Evolutionary conservation across 106 monocot genomes (phyloP), one percentile per base, ranked within the genome.

Genomic region (Acorus calamus): DNA sequence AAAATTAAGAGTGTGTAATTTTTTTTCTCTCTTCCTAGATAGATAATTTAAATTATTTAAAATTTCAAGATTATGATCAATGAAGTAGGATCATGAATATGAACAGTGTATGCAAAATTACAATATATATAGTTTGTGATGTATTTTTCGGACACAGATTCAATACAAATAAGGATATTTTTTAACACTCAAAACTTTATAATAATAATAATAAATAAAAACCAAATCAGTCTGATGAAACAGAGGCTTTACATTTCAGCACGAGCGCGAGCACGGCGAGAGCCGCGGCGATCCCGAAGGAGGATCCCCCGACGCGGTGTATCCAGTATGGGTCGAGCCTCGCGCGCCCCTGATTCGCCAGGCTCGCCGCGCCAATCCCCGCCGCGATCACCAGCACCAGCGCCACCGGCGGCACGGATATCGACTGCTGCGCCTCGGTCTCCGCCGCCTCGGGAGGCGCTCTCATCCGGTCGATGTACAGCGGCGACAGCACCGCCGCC

Each of bases 301-400:
- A 84, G 4, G 94, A 94, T 7, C 94, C 94, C 10, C 89, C 83
- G 7, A 82, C 83, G 14, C 94, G 67, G 47, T 94, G 94, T 43
- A 94, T 94, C 89, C 83, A 94, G 68, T 94, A 84, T 2, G 84
- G 89, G 64, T 94, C 94, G 58, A 89, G 82, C 75, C 84, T 68
- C 66, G 63, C 48, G 65, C 55, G 71, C 45, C 94, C 72, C 11
- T 69, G 56, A 43, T 94, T 89, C 53, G 79, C 2, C 52, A 86
- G 73, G 60, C 79, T 76, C 5, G 79, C 65, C 10, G 87, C 46
- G 67, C 67, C 78, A 73, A 84, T 78, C 4, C 28, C 28, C 28
- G 66, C 80, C 2, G 68, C 49, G 51, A 89, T 66, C 12, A 94
- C 56, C 7, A 80, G 41, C 7, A 84, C 64, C 46, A 87, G 81